Base-by-base conservation (phyloP, 108 stramenopile species). In the Cyclotella kingstonii region DNA sequence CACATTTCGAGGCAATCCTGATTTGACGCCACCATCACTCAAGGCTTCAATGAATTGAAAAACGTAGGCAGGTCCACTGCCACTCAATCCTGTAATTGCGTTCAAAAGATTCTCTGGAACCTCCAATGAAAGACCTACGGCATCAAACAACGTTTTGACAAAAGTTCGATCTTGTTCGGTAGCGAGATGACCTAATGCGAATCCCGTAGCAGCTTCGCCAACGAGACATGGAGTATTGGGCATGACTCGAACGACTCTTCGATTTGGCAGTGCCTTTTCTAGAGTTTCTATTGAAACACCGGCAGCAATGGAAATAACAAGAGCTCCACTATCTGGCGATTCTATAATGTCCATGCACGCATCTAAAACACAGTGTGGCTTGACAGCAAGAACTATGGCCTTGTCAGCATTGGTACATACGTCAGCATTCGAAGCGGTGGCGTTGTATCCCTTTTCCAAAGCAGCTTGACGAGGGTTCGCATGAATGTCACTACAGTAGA, bases 11-110 rank as follows among this genome's bases (percentile, higher is more conserved):
- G 95, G 87, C 45, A 98, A 74, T 23, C 97, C 97, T 3, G 91
- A 80, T 25, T 90, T 82, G 12, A 98, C 97, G 9, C 94, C 97
- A 25, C 95, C 97, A 75, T 98, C 97, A n/a, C 90, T 87, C 34
- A 98, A 62, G 0, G 97, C 97, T 68, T 98, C 97, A 73, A 98
- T 96, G 52, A 98, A 83, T 50, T 90, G 63, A 77, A 93, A 97
- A 15, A 97, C 90, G 57, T 91, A 98, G 9, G 97, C 97, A 21
- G 97, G 97, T 12, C 97, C 97, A 54, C 85, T 87, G 29, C 97
- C 97, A 53, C 84, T 81, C n/a, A 98, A 43, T 4, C 96, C 97
- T 6, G 97, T 98, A 18, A 97, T 96, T 7, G 95, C 95, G 70
- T 88, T 81, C 38, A 87, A 65, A 38, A 90, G 57, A 23, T 68